Base-by-base conservation (phyloP, 331 rosid genomes). In the Rhamnella rubrinervis region DNA sequence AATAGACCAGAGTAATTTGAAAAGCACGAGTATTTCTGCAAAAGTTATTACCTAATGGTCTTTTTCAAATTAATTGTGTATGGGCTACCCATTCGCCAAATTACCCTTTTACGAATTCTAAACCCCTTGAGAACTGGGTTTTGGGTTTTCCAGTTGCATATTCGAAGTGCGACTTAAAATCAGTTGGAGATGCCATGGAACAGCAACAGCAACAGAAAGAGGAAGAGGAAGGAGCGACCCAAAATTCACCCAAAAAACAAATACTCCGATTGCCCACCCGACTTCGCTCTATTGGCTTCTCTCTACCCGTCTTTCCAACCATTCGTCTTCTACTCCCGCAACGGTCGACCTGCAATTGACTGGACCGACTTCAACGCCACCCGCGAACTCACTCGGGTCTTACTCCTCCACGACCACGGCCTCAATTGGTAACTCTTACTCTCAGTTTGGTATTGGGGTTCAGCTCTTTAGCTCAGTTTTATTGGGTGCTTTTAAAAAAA, bases 361-460 rank as follows among this genome's bases (percentile, higher is more conserved):
- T 92, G 97, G 97, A 85, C 90, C 18, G 90, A 92, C 68, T 92
- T 86, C 85, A 89, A 89, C 15, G 93, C 96, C 76, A 92, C 92
- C 18, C 86, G 92, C 5, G 84, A 89, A 55, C 93, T 92, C 72
- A 91, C 97, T 51, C 87, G 97, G 28, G 86, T 86, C 52, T 69
- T 93, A 61, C 97, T 90, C 61, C 90, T 80, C 67, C 96, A 90
- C 51, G 85, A 88, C 64, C 92, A 86, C 44, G 53, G 80, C 38
- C 82, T 93, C 65, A 62, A 65, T 41, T 93, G 98, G 96, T 91
- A 70, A n/a, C 35, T 19, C n/a, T 35, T 28, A 5, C 65, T 16
- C 14, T 5, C 21, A 14, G 10, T 1, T 5, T 18, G 15, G 53
- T 25, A 0, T 17, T 23, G 46, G 61, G 60, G 60, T 53, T 53